Base-by-base conservation (phyloP, 2,329 filamentous ascomycete genomes). In the Paraphaeosphaeria minitans region DNA sequence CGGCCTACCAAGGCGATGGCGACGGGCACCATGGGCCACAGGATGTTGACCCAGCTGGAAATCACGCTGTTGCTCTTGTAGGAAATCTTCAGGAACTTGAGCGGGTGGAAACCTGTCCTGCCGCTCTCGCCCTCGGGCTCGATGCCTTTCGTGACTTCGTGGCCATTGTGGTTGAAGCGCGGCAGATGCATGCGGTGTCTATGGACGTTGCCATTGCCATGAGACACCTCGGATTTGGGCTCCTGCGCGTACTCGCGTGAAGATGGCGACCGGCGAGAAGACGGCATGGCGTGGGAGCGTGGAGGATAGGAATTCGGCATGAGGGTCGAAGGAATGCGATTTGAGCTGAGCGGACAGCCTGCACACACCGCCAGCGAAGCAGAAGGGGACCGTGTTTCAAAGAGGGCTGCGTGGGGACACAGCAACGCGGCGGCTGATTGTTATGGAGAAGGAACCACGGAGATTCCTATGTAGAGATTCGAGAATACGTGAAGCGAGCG, bases 11-110 rank as follows among this genome's bases (percentile, higher is more conserved):
- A 78, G n/a, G 82, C 87, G 64, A 93, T 87, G 19, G 89, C 89
- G 31, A 85, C 86, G 7, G 89, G 89, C 1, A 92, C 89, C 60
- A 91, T 81, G 5, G 90, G 90, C 89, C 89, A 93, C 37, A 93
- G 82, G 27, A 91, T 67, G 71, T 92, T 92, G 68, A 90, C 87
- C 52, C 82, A 71, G 71, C 83, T 84, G 9, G 89, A 91, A 13
- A 86, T 78, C 31, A 79, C 83, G 69, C 86, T 89, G 31, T 86
- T 85, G 46, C 89, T 91, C 52, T 77, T 80, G 77, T 86, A 88
- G 71, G 83, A 83, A 55, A 92, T 88, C 62, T 77, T 80, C 33
- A 91, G 66, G 70, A 92, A 90, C 55, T 86, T 82, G 45, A 83
- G 54, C 0, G 87, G 87, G 65, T 92, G 82, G 60, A 93, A 73